phyloP scores from a whole-genome alignment of 2,329 filamentous ascomycete species.

The Helotiales sp. region DNA sequence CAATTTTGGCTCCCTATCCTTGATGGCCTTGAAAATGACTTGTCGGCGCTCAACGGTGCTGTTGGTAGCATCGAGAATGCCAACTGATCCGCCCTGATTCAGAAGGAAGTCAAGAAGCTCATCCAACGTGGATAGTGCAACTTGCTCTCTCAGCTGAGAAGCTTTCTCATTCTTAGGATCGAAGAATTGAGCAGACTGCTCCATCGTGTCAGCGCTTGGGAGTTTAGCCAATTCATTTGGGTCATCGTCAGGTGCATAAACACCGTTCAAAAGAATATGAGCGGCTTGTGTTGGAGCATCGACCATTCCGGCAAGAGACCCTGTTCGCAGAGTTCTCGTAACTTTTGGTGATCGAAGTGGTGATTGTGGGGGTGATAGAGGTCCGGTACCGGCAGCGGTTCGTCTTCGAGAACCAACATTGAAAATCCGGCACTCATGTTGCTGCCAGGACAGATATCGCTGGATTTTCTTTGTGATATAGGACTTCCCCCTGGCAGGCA shows the following conservation, averaged over 20 bases:
- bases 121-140: constrained; percentile 89
- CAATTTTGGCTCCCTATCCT: constrained; percentile 80
- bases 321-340: constrained; percentile 24
- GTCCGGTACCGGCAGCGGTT: constrained; percentile 68
- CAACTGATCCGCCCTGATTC: constrained; percentile 80
- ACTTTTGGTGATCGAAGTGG: constrained; percentile 37
- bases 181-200: constrained; percentile 93
- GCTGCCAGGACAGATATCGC: constrained; percentile 94
- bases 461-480: constrained; percentile 99
- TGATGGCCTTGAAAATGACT: constrained; percentile 82
- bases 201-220: constrained; percentile 60
- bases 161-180: constrained; percentile 87
- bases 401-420: constrained; percentile 93
- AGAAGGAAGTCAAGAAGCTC: constrained; percentile 91
- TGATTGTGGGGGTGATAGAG: constrained; percentile 33
- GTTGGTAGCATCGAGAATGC: constrained; percentile 96
- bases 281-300: constrained; percentile 56
- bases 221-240: constrained; percentile 27
- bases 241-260: constrained; percentile 34
- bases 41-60: constrained; percentile 87
- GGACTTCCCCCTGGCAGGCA: constrained; percentile 94
- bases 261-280: constrained; percentile 62
- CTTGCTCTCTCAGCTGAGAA: constrained; percentile 83
- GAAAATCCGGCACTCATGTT: constrained; percentile 95
- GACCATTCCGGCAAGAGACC: constrained; percentile 33